Conservation (phyloP, 2,329 filamentous ascomycete species). For the Macroventuria anomochaeta region DNA sequence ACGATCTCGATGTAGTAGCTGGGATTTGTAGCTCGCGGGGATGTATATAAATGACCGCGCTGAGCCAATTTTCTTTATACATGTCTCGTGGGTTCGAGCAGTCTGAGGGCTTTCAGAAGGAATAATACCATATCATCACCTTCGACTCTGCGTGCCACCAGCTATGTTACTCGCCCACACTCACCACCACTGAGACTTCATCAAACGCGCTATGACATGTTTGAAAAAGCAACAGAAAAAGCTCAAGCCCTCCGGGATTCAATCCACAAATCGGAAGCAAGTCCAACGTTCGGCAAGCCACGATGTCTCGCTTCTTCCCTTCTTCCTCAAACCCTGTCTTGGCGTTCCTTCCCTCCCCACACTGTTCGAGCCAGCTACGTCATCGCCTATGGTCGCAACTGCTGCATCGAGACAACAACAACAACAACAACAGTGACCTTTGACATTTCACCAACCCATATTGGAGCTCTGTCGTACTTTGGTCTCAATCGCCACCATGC, state of each 20-base stretch:
- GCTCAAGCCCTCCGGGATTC: too few species aligned
- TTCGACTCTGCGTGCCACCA: background rate
- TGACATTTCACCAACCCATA: too few species aligned
- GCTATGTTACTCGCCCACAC: background rate
- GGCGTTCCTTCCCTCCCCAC: background rate
- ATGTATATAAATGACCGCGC: conserved; percentile 1
- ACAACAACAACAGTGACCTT: too few species aligned
- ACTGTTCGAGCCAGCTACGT: conserved; percentile 2
- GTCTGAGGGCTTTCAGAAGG: background rate
- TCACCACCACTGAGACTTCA: too few species aligned
- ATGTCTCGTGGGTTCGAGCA: background rate
- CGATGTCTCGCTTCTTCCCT: conserved; percentile 3
- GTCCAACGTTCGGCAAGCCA: conserved; percentile 1
- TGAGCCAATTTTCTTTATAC: background rate
- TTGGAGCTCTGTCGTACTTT: too few species aligned
- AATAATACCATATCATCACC: background rate
- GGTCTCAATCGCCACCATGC: conserved; percentile 26
- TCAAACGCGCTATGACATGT: too few species aligned
- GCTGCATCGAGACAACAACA: background rate
- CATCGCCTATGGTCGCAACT: background rate
- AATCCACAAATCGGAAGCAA: background rate
- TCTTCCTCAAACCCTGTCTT: background rate
- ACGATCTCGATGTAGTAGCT: background rate
- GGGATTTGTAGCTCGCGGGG: background rate
- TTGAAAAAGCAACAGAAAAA: too few species aligned